phyloP scores from a whole-genome alignment of 2,329 filamentous ascomycete species.

The Penicillium paneum region DNA sequence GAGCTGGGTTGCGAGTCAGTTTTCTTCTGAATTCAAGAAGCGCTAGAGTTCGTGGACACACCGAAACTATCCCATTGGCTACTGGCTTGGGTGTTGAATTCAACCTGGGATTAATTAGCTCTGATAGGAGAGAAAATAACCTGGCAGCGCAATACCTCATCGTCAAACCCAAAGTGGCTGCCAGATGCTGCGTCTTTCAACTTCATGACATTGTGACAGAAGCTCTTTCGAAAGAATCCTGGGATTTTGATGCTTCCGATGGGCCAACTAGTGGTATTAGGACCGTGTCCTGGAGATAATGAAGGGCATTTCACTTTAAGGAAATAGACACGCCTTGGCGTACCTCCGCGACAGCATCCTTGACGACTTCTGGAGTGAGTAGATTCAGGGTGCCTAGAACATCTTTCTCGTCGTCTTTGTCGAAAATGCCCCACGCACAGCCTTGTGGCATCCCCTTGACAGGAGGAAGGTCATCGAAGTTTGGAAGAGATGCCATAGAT shows the following conservation, averaged over 20 bases:
- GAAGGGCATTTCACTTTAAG: slow-evolving; percentile 39
- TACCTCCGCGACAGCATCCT: slow-evolving; percentile 43
- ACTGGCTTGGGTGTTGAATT: slow-evolving; percentile 47
- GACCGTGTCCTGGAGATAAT: background rate
- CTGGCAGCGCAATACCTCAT: slow-evolving; percentile 32
- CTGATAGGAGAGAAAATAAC: background rate
- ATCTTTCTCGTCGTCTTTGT: slow-evolving; percentile 43
- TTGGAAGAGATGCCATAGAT: slow-evolving; percentile 17
- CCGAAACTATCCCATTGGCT: slow-evolving; percentile 49
- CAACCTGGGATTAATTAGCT: slow-evolving; percentile 19
- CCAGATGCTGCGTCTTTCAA: slow-evolving; percentile 32
- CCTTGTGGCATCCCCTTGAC: slow-evolving; percentile 43
- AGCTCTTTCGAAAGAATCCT: slow-evolving; percentile 33
- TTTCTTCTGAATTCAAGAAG: background rate
- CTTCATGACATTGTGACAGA: slow-evolving; percentile 28
- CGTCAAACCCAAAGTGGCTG: slow-evolving; percentile 42
- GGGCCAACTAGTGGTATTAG: slow-evolving; percentile 16
- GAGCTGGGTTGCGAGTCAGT: slow-evolving; percentile 11
- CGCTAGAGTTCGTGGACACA: slow-evolving; percentile 21
- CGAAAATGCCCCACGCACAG: slow-evolving; percentile 44
- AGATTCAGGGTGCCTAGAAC: slow-evolving; percentile 46
- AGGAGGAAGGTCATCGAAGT: slow-evolving; percentile 43
- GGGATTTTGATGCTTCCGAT: slow-evolving; percentile 36
- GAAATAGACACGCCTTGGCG: slow-evolving; percentile 42
- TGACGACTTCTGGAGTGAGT: slow-evolving; percentile 44